phyloP scores from a whole-genome alignment of 441 rosid genomes.

The Theobroma grandiflorum region DNA sequence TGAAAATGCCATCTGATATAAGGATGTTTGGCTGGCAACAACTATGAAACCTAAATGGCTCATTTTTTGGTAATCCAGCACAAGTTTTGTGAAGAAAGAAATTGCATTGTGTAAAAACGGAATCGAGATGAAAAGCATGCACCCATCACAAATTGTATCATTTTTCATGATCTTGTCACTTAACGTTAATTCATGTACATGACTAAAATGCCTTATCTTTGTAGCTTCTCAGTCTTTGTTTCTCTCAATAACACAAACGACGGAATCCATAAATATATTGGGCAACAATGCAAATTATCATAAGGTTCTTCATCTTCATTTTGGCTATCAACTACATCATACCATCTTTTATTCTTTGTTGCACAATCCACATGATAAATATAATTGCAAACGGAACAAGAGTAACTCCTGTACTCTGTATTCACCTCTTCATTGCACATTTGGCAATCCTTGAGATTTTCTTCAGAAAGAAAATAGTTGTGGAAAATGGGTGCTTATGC shows the following conservation, averaged over 20 bases:
- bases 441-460: background rate
- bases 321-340: background rate
- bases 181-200: background rate
- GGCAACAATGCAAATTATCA: background rate
- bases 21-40: no score
- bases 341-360: background rate
- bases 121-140: no score
- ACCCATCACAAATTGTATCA: no score
- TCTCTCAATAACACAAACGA: background rate
- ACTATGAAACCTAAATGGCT: no score
- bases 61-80: no score
- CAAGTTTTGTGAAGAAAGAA: no score
- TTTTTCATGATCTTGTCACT: no score
- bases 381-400: slow-evolving; percentile 24
- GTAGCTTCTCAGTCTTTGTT: background rate
- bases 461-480: background rate
- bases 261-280: background rate
- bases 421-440: slow-evolving; percentile 11
- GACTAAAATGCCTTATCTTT: background rate
- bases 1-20: no score
- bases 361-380: slow-evolving; percentile 29
- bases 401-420: slow-evolving; percentile 20
- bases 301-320: background rate
- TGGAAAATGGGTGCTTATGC: slow-evolving; percentile 29
- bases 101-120: no score